Evolutionary conservation across 768 basidiomycete genomes (phyloP).

Genomic region (Mycena leptocephala): DNA sequence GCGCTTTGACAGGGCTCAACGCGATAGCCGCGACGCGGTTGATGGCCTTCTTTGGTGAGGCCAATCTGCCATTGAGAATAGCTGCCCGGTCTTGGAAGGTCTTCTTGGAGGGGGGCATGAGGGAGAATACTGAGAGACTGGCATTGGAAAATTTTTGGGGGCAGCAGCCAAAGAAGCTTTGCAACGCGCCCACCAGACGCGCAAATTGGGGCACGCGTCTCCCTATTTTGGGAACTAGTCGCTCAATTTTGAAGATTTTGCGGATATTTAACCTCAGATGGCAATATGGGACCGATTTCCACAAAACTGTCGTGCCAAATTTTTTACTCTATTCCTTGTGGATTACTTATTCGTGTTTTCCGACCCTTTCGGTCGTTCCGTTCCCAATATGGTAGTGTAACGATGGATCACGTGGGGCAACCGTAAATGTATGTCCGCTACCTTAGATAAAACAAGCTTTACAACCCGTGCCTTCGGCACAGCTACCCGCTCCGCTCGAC

Average conservation of each 20-base stretch:
- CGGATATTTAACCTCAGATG: background rate
- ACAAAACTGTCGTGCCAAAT: constrained; percentile 8
- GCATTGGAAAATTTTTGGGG: background rate
- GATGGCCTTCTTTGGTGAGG: too few relatives aligned
- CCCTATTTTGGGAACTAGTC: constrained; percentile 12
- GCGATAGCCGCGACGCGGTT: too few relatives aligned
- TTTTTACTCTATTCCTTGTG: background rate
- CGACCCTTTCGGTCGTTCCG: background rate
- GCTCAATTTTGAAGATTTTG: background rate
- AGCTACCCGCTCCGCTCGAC: too few relatives aligned
- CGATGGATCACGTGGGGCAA: constrained; percentile 19
- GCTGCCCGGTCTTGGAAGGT: too few relatives aligned
- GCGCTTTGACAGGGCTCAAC: too few relatives aligned
- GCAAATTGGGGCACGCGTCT: background rate
- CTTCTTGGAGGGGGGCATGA: too few relatives aligned
- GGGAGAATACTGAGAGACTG: too few relatives aligned
- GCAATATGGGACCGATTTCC: background rate
- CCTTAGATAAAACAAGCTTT: too few relatives aligned
- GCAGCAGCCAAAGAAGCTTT: constrained; percentile 17
- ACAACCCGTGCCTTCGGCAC: too few relatives aligned
- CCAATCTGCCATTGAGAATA: too few relatives aligned
- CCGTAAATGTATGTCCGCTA: constrained; percentile 8
- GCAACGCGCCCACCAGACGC: background rate
- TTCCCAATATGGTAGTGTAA: background rate
- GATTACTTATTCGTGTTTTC: background rate